Conservation (phyloP, 73 alveolate species). For the Paramecium tetraurelia region DNA sequence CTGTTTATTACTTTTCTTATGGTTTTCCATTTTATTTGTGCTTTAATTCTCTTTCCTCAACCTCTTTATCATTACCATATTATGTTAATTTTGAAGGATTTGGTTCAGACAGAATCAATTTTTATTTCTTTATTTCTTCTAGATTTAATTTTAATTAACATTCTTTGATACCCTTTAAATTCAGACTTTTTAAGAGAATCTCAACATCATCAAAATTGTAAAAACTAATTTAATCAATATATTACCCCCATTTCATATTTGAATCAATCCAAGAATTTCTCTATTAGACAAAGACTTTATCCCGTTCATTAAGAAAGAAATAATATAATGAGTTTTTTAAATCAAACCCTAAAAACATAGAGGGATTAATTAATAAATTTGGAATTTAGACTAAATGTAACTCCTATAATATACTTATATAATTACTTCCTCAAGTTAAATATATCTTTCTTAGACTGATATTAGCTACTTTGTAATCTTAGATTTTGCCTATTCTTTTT, state of each 20-base stretch:
- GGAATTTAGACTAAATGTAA: conserved; percentile 2
- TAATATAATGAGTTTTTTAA: not conserved
- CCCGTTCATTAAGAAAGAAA: not conserved
- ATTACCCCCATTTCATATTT: conserved; percentile 33
- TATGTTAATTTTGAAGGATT: not conserved
- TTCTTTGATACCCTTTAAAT: not conserved
- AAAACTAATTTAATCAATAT: not conserved
- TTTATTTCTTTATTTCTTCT: not conserved
- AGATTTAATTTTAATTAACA: not conserved
- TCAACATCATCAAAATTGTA: conserved; percentile 15
- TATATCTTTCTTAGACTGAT: not conserved
- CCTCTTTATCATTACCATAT: not conserved
- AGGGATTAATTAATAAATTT: not conserved
- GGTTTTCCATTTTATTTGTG: not conserved
- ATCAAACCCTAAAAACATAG: conserved; percentile 27
- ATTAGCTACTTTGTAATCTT: not conserved
- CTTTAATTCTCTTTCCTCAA: not conserved
- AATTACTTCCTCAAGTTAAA: conserved; percentile 24
- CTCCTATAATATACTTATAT: not conserved
- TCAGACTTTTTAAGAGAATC: not conserved
- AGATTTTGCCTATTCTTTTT: not conserved
- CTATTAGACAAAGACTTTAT: not conserved
- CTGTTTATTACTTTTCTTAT: not conserved
- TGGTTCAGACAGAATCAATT: not conserved
- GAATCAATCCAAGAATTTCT: not conserved